These are phyloP conservation scores for Astrothelium macrocarpum DNA, from an alignment of 495 filamentous ascomycete genomes.

Conservation along the genomic window DNA sequence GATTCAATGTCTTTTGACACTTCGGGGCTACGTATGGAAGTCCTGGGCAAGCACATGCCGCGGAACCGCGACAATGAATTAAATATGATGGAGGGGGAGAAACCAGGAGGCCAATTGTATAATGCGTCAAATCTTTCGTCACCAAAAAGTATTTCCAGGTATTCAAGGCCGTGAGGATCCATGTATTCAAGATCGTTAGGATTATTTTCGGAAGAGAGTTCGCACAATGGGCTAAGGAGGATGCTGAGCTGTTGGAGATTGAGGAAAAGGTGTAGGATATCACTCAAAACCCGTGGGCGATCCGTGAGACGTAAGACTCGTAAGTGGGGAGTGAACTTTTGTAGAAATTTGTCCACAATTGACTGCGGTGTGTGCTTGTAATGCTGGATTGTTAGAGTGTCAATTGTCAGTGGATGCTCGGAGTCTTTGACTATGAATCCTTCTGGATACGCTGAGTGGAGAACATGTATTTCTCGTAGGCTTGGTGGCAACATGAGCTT, in stretches of 20 bases:
- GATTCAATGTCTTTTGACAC: neutral
- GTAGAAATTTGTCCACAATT: conserved; percentile 3
- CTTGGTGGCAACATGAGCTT: conserved; percentile 38
- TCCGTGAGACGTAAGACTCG: conserved; percentile 16
- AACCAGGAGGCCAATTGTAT: no score
- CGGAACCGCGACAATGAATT: neutral
- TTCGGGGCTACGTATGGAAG: no score
- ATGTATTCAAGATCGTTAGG: neutral
- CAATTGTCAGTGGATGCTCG: conserved; percentile 26
- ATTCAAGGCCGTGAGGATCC: neutral
- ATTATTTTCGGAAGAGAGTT: conserved; percentile 19
- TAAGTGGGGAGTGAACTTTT: conserved; percentile 10
- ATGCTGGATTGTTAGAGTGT: conserved; percentile 31
- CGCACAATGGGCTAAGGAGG: conserved; percentile 25
- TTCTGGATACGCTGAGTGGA: conserved; percentile 38
- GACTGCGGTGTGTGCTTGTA: conserved; percentile 21
- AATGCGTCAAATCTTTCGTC: no score
- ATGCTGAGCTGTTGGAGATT: conserved; percentile 23
- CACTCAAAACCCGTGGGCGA: conserved; percentile 24
- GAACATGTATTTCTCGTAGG: conserved; percentile 31
- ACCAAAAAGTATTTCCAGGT: no score
- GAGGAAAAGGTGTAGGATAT: conserved; percentile 19
- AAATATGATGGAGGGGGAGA: no score
- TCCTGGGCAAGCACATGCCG: neutral
- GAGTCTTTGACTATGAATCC: conserved; percentile 33